Percentiles rank a stretch among this genome's conserved stretches.
phyloP scores from a whole-genome alignment of 2,329 filamentous ascomycete species.

The Aspergillus carbonarius region DNA sequence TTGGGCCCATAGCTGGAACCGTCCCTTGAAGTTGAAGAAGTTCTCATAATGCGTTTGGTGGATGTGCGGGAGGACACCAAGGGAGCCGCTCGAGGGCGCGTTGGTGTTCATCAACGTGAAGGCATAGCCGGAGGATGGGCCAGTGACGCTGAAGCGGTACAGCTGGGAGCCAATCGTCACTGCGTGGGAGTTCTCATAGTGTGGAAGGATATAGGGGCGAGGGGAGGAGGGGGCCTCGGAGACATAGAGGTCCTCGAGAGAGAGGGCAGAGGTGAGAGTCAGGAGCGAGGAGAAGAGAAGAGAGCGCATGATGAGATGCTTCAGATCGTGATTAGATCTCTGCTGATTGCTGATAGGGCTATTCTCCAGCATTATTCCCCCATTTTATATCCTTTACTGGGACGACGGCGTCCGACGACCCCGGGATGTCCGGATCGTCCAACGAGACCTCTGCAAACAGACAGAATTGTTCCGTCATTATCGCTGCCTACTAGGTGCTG shows the following conservation, averaged over 20 bases:
- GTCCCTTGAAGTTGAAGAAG: conserved; percentile 48
- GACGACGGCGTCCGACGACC: neutral
- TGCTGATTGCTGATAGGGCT: neutral
- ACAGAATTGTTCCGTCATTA: neutral
- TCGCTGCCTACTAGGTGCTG: neutral
- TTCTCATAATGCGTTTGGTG: conserved; percentile 49
- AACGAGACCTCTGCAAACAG: neutral
- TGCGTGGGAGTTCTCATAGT: conserved; percentile 33
- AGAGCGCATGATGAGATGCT: neutral
- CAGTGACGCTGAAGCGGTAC: conserved; percentile 47
- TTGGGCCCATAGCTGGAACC: conserved; percentile 48
- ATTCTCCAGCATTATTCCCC: neutral
- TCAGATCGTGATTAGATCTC: neutral
- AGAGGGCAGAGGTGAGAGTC: conserved; percentile 4
- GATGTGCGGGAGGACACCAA: conserved; percentile 47
- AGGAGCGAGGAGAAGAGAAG: conserved; percentile 8
- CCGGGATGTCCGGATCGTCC: neutral
- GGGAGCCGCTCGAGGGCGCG: conserved; percentile 34
- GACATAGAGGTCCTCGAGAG: conserved; percentile 25
- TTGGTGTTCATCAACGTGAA: conserved; percentile 49
- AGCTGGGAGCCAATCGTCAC: conserved; percentile 39
- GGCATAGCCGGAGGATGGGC: conserved; percentile 45
- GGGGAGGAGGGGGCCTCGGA: conserved; percentile 32
- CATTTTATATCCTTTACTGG: neutral
- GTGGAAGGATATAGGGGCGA: conserved; percentile 38